Percentiles rank a stretch among this genome's conserved stretches.
phyloP scores from a whole-genome alignment of 1,139 yeast species.

The Ogataea hybrid region DNA sequence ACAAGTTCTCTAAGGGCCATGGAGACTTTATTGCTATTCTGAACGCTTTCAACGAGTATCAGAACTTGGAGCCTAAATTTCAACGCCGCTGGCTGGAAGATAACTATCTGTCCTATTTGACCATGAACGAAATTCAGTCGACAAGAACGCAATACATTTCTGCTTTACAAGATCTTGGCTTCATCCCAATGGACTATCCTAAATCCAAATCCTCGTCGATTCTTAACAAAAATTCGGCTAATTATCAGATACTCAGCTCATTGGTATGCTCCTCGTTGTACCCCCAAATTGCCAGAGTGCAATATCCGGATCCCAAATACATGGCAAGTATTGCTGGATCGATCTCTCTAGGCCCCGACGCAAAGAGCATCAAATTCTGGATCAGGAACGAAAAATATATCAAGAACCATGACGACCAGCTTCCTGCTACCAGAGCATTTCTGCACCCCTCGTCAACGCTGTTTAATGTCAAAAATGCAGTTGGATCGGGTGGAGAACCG shows the following conservation, averaged over 20 bases:
- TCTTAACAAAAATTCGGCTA: conserved; percentile 48
- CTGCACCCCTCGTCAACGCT: conserved; percentile 80
- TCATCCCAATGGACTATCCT: conserved; percentile 53
- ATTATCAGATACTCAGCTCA: conserved; percentile 55
- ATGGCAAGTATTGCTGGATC: conserved; percentile 73
- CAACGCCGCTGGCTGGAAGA: conserved; percentile 56
- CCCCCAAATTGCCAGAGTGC: conserved; percentile 81
- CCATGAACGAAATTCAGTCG: conserved; percentile 69
- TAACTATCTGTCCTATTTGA: conserved; percentile 59
- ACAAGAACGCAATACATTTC: conserved; percentile 67
- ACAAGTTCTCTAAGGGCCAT: conserved; percentile 39
- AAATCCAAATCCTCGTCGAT: conserved; percentile 16
- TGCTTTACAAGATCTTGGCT: conserved; percentile 72
- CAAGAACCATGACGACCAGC: conserved; percentile 23
- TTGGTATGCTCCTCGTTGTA: conserved; percentile 77
- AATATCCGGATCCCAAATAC: conserved; percentile 77
- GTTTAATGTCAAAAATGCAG: conserved; percentile 41
- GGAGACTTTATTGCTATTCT: conserved; percentile 79
- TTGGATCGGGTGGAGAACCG: conserved; percentile 10
- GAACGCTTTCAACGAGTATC: conserved; percentile 56
- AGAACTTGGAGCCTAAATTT: conserved; percentile 28
- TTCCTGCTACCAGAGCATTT: conserved; percentile 69
- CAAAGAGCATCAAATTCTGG: conserved; percentile 71
- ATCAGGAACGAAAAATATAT: conserved; percentile 53
- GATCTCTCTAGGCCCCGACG: conserved; percentile 80